Percentiles rank a stretch among this genome's conserved stretches.
Evolutionary conservation across 495 filamentous ascomycete species (phyloP).

Genomic region (Hapsidospora chrysogenum): DNA sequence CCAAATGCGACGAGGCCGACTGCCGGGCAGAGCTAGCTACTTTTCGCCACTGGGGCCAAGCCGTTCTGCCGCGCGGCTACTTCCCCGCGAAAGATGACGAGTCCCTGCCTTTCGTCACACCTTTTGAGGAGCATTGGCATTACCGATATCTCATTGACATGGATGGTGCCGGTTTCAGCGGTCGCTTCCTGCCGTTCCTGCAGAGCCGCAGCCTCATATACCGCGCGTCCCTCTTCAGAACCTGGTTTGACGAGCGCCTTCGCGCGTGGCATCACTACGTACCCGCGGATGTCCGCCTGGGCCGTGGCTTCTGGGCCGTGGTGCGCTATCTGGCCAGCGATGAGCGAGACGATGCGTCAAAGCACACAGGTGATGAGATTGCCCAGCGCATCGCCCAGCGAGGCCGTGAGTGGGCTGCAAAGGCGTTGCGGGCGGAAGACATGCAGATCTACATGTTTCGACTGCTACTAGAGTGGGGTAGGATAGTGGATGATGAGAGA

Average conservation of each 20-base stretch:
- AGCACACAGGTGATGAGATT: neutral
- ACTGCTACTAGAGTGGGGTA: constrained; percentile 73
- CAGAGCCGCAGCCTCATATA: constrained; percentile 67
- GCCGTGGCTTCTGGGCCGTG: constrained; percentile 68
- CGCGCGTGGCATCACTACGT: constrained; percentile 88
- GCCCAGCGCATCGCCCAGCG: constrained; percentile 52
- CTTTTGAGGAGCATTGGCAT: constrained; percentile 82
- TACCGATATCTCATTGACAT: constrained; percentile 80
- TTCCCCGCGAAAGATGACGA: constrained; percentile 58
- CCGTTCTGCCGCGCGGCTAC: constrained; percentile 33
- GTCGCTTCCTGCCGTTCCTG: constrained; percentile 84
- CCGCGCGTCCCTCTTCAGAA: constrained; percentile 78
- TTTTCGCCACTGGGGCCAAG: constrained; percentile 21
- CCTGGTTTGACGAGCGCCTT: constrained; percentile 93
- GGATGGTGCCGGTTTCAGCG: constrained; percentile 93
- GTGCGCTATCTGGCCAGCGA: constrained; percentile 43
- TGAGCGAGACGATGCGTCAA: constrained; percentile 31
- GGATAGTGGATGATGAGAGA: constrained; percentile 57
- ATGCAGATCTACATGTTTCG: constrained; percentile 88
- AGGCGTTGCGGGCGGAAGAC: constrained; percentile 57
- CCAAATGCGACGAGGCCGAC: constrained; percentile 1
- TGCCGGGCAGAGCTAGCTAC: constrained; percentile 17
- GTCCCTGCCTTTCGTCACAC: constrained; percentile 69
- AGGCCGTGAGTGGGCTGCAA: constrained; percentile 54
- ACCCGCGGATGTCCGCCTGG: constrained; percentile 60